Evolutionary conservation across 1,284 basidiomycete genomes (phyloP).

Genomic region (Irpex sp.): DNA sequence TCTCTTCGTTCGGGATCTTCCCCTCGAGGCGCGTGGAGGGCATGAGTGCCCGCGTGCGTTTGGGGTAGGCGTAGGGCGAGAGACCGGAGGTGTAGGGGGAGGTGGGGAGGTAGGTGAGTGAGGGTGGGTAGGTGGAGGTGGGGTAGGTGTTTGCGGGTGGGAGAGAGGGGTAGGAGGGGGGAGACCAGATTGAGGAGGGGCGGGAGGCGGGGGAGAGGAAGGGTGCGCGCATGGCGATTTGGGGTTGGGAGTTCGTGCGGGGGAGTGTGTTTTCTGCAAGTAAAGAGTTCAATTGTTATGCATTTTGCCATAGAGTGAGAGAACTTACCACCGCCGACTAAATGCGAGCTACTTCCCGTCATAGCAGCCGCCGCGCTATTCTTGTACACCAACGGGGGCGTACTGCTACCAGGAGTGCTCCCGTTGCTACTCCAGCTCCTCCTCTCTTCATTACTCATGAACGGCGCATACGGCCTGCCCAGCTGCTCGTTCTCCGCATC

Average conservation of each 20-base stretch:
- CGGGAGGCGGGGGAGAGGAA: constrained; percentile 67
- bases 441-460: constrained; percentile 32
- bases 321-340: constrained; percentile 17
- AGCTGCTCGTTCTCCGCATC: constrained; percentile 15
- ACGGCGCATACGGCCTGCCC: constrained; percentile 48
- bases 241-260: constrained; percentile 31
- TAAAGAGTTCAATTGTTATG: background rate
- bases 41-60: constrained; percentile 41
- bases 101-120: constrained; percentile 27
- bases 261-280: constrained; percentile 29
- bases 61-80: constrained; percentile 9
- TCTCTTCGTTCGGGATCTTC: constrained; percentile 49
- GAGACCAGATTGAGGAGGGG: constrained; percentile 60
- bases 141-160: constrained; percentile 19
- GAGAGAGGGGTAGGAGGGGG: constrained; percentile 37
- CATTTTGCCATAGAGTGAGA: background rate
- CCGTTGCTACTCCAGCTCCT: constrained; percentile 4
- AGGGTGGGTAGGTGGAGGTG: constrained; percentile 27
- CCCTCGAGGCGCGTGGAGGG: constrained; percentile 43
- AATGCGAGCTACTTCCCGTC: constrained; percentile 19
- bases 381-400: constrained; percentile 35
- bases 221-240: constrained; percentile 55
- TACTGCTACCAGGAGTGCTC: constrained; percentile 9
- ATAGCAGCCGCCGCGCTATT: constrained; percentile 41
- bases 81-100: constrained; percentile 30